These are phyloP conservation scores for Trichosporon ovoides DNA, from an alignment of 1,284 basidiomycete species.

Conservation along the genomic window DNA sequence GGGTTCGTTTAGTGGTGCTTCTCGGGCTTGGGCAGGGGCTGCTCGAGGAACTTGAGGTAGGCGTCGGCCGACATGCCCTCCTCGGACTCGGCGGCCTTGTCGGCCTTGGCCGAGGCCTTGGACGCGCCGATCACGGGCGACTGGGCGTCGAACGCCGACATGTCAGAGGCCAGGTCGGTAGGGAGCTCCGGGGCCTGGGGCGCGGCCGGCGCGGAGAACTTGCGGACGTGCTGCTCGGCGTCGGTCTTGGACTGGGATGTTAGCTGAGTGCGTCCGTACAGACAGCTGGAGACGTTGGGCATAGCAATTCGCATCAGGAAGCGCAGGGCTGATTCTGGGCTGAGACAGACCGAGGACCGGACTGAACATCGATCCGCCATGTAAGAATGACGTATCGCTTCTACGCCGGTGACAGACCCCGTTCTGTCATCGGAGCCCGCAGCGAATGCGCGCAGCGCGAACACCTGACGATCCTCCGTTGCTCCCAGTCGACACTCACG, in stretches of 20 bases:
- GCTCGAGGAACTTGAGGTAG: conserved; percentile 54
- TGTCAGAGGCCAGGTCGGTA: conserved; percentile 71
- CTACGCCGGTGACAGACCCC: too few relatives aligned
- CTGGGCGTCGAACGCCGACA: conserved; percentile 69
- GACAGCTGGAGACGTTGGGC: too few relatives aligned
- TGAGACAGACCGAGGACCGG: neutral
- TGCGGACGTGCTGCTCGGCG: conserved; percentile 71
- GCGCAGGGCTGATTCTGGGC: too few relatives aligned
- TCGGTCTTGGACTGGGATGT: conserved; percentile 66
- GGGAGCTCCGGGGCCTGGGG: conserved; percentile 69
- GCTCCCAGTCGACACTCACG: conserved; percentile 29
- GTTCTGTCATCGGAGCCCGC: too few relatives aligned
- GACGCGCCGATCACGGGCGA: conserved; percentile 60
- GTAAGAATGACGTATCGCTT: too few relatives aligned
- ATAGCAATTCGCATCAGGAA: too few relatives aligned
- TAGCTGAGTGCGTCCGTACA: conserved; percentile 8
- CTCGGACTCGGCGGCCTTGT: conserved; percentile 42
- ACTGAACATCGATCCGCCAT: neutral
- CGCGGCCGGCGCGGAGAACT: conserved; percentile 61
- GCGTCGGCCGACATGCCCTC: conserved; percentile 55
- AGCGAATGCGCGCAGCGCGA: too few relatives aligned
- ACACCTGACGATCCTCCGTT: too few relatives aligned
- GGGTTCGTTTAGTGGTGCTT: conserved; percentile 47
- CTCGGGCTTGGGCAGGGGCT: conserved; percentile 57
- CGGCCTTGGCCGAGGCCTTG: conserved; percentile 30